These are phyloP conservation scores for Lactarius indigo DNA, from an alignment of 768 basidiomycete genomes.

Conservation along the genomic window DNA sequence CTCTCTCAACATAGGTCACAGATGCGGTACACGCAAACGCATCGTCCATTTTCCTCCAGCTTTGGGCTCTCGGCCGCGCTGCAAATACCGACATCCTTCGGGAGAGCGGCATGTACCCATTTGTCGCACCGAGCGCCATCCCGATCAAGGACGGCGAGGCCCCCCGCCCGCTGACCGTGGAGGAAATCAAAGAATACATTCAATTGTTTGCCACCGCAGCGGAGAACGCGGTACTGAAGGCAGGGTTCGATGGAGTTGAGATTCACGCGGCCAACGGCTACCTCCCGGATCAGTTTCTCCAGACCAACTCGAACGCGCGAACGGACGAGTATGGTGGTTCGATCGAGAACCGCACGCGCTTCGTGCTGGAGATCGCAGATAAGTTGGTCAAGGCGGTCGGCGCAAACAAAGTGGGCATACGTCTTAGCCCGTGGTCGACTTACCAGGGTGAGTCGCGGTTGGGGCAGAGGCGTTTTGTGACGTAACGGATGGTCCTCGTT, in stretches of 20 bases:
- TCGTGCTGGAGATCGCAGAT: slow-evolving; percentile 39
- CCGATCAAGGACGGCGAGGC: neutral
- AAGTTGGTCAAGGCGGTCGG: slow-evolving; percentile 38
- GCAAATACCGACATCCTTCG: slow-evolving; percentile 6
- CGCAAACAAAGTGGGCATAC: slow-evolving; percentile 35
- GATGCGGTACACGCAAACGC: slow-evolving; percentile 35
- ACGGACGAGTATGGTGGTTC: slow-evolving; percentile 47
- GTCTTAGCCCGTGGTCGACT: slow-evolving; percentile 33
- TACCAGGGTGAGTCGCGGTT: slow-evolving; percentile 5
- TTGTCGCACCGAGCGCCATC: neutral
- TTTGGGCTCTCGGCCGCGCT: slow-evolving; percentile 39
- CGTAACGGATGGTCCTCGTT: neutral
- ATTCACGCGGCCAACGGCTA: slow-evolving; percentile 34
- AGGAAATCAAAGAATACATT: slow-evolving; percentile 30
- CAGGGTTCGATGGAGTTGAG: slow-evolving; percentile 33
- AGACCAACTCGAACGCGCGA: slow-evolving; percentile 37
- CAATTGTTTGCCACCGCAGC: slow-evolving; percentile 35
- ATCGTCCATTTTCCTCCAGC: slow-evolving; percentile 36
- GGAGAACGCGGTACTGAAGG: slow-evolving; percentile 36
- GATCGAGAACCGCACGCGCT: slow-evolving; percentile 43
- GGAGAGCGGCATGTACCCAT: neutral
- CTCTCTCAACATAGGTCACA: neutral
- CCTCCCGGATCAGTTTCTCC: slow-evolving; percentile 39
- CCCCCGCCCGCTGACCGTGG: slow-evolving; percentile 26
- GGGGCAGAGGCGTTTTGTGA: neutral